Percentiles rank a stretch among this genome's conserved stretches.
These are phyloP conservation scores for Botrytis fragariae DNA, from an alignment of 2,329 filamentous ascomycete genomes.

Conservation along the genomic window DNA sequence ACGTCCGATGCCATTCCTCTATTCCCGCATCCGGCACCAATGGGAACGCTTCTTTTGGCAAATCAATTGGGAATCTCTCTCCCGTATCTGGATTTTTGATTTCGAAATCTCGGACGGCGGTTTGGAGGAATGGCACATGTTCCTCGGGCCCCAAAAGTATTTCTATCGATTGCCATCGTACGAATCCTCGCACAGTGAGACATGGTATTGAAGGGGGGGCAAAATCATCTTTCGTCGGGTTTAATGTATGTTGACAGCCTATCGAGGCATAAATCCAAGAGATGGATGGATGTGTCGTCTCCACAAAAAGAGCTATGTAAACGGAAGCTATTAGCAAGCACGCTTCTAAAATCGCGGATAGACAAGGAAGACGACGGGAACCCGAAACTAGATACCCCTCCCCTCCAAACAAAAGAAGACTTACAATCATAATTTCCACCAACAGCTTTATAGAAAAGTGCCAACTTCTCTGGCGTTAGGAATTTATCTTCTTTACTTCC, in stretches of 20 bases:
- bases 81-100: conserved; percentile 74
- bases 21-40: conserved; percentile 72
- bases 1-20: conserved; percentile 78
- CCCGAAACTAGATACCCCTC: not conserved
- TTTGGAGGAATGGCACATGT: conserved; percentile 80
- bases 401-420: conserved; percentile 19
- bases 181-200: conserved; percentile 79
- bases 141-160: conserved; percentile 83
- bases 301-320: conserved; percentile 66
- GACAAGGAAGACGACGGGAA: conserved; percentile 4
- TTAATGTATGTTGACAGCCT: conserved; percentile 84
- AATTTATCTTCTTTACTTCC: conserved; percentile 54
- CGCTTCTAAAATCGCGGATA: conserved; percentile 4
- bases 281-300: conserved; percentile 69
- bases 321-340: conserved; percentile 24
- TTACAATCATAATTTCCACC: conserved; percentile 72
- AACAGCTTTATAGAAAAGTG: conserved; percentile 72
- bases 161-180: conserved; percentile 91
- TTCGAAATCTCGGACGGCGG: conserved; percentile 73
- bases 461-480: conserved; percentile 66
- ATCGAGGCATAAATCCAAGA: conserved; percentile 91
- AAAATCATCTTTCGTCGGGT: conserved; percentile 69
- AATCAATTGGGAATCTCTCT: conserved; percentile 59
- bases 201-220: conserved; percentile 75
- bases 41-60: conserved; percentile 66